These are phyloP conservation scores for Harringtonia lauricola DNA, from an alignment of 2,329 filamentous ascomycete species.

Conservation along the genomic window DNA sequence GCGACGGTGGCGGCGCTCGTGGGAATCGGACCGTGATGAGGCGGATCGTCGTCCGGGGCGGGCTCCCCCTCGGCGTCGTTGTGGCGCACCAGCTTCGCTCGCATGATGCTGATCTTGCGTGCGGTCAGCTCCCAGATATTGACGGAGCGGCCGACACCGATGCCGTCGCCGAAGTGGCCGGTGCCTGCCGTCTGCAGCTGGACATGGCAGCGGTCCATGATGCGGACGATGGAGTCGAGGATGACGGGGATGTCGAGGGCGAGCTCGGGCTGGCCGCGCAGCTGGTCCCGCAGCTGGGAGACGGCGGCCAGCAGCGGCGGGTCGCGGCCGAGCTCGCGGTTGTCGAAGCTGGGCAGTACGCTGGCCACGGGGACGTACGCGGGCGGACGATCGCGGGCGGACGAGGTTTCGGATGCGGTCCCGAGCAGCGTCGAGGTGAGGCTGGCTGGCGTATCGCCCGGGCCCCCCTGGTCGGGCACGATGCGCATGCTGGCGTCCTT, in stretches of 20 bases:
- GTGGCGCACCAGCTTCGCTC: conserved; percentile 34
- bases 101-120: conserved; percentile 33
- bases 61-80: conserved; percentile 19
- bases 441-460: background rate
- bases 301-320: conserved; percentile 28
- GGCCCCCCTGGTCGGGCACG: conserved; percentile 5
- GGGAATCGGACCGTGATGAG: background rate
- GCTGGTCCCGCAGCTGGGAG: conserved; percentile 26
- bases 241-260: conserved; percentile 32
- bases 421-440: no score
- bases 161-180: conserved; percentile 12
- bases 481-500: conserved; percentile 4
- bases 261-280: conserved; percentile 32
- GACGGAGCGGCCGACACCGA: conserved; percentile 23
- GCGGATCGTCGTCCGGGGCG: no score
- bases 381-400: no score
- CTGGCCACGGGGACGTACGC: background rate
- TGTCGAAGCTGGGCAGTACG: no score
- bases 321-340: conserved; percentile 19
- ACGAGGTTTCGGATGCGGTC: no score
- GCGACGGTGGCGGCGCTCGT: background rate
- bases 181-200: conserved; percentile 20
- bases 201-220: conserved; percentile 31
- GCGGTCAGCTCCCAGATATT: conserved; percentile 38
- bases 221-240: conserved; percentile 26